Evolutionary conservation across 208 protist genomes (phyloP).

Genomic region (Leishmania martiniquensis): DNA sequence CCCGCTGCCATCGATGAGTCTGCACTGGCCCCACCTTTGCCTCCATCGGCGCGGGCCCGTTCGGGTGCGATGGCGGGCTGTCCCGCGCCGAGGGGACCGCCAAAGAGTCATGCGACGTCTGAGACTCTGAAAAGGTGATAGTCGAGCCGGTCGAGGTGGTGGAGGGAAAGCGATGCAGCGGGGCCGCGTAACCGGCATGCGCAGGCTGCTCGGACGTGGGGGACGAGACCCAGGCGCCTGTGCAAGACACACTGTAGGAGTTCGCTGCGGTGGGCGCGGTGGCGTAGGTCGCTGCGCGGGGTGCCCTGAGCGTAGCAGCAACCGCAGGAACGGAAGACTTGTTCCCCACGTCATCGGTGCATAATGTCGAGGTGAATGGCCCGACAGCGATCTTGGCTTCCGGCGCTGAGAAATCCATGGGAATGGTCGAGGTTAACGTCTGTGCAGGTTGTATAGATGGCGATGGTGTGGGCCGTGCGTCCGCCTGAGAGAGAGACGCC

Average conservation of each 20-base stretch:
- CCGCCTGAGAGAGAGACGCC: neutral
- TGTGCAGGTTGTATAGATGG: neutral
- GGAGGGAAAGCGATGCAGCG: slow-evolving; percentile 5
- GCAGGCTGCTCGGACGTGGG: slow-evolving; percentile 8
- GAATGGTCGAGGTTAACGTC: neutral
- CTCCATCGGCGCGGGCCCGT: slow-evolving; percentile 14
- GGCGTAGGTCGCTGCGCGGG: neutral
- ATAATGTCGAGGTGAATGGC: neutral
- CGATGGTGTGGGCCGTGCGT: neutral
- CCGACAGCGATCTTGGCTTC: too few relatives aligned
- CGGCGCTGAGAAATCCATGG: neutral
- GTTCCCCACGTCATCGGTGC: neutral
- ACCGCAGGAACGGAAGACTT: neutral
- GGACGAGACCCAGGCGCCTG: neutral
- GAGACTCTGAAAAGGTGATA: slow-evolving; percentile 2
- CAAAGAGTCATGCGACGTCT: slow-evolving; percentile 2
- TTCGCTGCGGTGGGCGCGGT: neutral
- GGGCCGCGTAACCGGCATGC: neutral
- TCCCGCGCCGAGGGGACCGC: slow-evolving; percentile 13
- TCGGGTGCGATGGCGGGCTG: slow-evolving; percentile 20
- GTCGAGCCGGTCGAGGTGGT: slow-evolving; percentile 13
- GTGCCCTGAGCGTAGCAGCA: neutral
- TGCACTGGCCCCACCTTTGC: neutral
- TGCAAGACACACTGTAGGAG: neutral
- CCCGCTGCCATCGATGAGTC: neutral